Conservation (phyloP, 805 yeast genomes). For the Candida patagonica region DNA sequence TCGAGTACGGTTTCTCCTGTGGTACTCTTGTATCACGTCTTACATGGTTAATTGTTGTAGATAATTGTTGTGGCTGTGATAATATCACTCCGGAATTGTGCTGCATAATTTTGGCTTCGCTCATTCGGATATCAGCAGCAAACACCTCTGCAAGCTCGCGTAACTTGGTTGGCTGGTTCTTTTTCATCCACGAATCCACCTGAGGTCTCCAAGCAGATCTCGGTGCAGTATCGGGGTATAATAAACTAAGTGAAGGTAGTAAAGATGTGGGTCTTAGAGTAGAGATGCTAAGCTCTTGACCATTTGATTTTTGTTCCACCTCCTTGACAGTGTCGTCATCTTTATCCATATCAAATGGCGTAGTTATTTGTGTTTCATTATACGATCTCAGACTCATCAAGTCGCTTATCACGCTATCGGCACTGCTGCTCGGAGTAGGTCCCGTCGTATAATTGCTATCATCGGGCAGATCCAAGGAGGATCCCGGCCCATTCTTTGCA, state of each 20-base stretch:
- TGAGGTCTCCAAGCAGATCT: constrained; percentile 30
- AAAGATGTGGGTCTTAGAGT: constrained; percentile 10
- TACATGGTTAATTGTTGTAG: not conserved
- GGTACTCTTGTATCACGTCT: not conserved
- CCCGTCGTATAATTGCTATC: constrained; percentile 1
- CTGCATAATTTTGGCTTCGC: not conserved
- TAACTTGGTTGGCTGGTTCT: constrained; percentile 24
- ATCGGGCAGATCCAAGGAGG: not conserved
- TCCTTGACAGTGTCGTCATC: not conserved
- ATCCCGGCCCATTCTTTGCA: too few species aligned
- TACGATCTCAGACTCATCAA: not conserved
- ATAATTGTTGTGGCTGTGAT: not conserved
- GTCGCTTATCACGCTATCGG: not conserved
- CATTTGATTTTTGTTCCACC: not conserved
- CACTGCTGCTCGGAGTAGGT: not conserved
- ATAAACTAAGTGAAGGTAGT: constrained; percentile 19
- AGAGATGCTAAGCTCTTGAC: not conserved
- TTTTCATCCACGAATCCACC: constrained; percentile 29
- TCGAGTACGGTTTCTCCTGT: not conserved
- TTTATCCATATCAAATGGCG: not conserved
- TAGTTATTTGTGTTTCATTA: not conserved
- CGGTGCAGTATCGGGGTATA: constrained; percentile 33
- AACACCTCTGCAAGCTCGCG: constrained; percentile 14
- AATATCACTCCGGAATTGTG: not conserved
- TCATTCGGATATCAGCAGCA: not conserved